phyloP scores from a whole-genome alignment of 495 filamentous ascomycete genomes.

The Penicillium subrubescens region DNA sequence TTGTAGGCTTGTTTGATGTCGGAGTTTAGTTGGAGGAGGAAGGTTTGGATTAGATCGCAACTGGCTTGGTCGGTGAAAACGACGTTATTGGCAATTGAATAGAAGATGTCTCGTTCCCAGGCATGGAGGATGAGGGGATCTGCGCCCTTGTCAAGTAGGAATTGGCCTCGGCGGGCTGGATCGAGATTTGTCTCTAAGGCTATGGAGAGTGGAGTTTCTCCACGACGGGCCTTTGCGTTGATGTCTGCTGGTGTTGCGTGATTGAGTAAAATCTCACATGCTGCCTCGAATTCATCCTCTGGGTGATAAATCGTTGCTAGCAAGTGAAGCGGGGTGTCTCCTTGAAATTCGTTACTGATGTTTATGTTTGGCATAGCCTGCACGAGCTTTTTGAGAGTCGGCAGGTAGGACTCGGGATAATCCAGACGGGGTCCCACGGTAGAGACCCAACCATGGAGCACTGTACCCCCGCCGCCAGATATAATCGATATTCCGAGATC shows the following conservation, averaged over 20 bases:
- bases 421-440: constrained; percentile 19
- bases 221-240: constrained; percentile 9
- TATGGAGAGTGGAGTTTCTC: constrained; percentile 13
- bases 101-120: constrained; percentile 16
- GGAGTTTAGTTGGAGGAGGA: constrained; percentile 4
- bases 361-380: constrained; percentile 16
- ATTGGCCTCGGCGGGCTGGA: constrained; percentile 10
- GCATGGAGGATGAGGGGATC: constrained; percentile 5
- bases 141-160: constrained; percentile 17
- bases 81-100: constrained; percentile 19
- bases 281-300: constrained; percentile 20
- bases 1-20: constrained; percentile 8
- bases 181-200: constrained; percentile 14
- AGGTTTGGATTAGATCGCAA: constrained; percentile 12
- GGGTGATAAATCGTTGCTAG: constrained; percentile 20
- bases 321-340: constrained; percentile 21
- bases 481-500: constrained; percentile 10
- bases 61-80: constrained; percentile 14
- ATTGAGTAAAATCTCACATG: constrained; percentile 11
- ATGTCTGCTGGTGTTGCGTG: constrained; percentile 11
- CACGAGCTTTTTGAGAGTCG: constrained; percentile 14
- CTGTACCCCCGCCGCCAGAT: constrained; percentile 14
- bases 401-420: constrained; percentile 21
- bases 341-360: constrained; percentile 14
- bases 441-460: constrained; percentile 23